Evolutionary conservation across 495 filamentous ascomycete species (phyloP).

Genomic region (Glonium stellatum): DNA sequence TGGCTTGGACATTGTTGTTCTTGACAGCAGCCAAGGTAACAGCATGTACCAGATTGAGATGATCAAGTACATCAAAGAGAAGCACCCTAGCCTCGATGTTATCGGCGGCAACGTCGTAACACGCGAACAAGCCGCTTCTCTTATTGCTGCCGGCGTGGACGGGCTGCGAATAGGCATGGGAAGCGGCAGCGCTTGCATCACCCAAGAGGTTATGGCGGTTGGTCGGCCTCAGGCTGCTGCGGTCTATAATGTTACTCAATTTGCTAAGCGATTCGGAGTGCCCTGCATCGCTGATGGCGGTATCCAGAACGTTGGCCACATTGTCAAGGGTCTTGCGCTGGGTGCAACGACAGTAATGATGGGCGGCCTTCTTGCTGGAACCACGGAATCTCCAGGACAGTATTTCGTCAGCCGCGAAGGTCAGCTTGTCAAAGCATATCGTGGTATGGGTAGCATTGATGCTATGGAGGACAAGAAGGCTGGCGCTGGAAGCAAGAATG

Average conservation of each 20-base stretch:
- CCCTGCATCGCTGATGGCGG: conserved; percentile 97
- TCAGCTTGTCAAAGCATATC: conserved; percentile 97
- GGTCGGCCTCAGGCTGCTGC: conserved; percentile 90
- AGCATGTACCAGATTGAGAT: conserved; percentile 95
- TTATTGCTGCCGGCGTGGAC: conserved; percentile 93
- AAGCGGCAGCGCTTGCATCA: conserved; percentile 95
- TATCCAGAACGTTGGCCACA: conserved; percentile 97
- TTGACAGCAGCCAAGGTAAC: conserved; percentile 96
- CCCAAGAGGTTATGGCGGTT: conserved; percentile 99
- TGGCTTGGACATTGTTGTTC: conserved; percentile 88
- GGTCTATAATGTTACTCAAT: conserved; percentile 79
- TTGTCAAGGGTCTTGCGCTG: conserved; percentile 93
- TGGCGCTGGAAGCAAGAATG: conserved; percentile 55
- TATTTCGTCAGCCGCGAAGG: conserved; percentile 94
- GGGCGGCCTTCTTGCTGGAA: conserved; percentile 94
- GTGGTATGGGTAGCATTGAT: conserved; percentile 97
- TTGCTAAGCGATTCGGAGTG: conserved; percentile 89
- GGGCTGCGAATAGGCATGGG: conserved; percentile 99
- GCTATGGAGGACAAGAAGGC: conserved; percentile 99
- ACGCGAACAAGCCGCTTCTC: conserved; percentile 79
- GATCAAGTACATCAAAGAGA: conserved; percentile 89
- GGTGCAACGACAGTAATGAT: conserved; percentile 98
- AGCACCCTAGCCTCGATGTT: conserved; percentile 79
- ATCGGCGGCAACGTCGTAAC: conserved; percentile 98
- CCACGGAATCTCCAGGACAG: conserved; percentile 92